phyloP scores from a whole-genome alignment of 1,284 basidiomycete species.

The Microbotryum violaceum region DNA sequence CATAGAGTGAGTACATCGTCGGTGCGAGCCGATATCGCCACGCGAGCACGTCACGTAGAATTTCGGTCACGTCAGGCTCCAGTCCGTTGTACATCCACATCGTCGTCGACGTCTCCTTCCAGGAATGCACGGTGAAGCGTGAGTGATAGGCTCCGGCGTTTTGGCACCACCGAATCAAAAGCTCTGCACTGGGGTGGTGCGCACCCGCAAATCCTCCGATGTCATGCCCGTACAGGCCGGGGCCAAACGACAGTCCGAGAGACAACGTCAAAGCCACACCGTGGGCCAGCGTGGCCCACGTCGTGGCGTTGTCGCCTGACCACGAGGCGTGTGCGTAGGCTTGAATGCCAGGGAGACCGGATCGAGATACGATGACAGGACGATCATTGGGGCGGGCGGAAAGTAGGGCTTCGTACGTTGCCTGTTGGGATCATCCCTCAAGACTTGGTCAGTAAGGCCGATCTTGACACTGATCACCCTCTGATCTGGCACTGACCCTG shows the following conservation, averaged over 20 bases:
- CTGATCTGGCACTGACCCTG: conserved; percentile 12
- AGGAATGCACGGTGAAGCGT: conserved; percentile 28
- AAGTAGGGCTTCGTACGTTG: conserved; percentile 10
- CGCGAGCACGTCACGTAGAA: conserved; percentile 10
- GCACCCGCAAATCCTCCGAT: conserved; percentile 29
- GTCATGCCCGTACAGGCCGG: conserved; percentile 28
- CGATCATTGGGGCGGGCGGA: conserved; percentile 8
- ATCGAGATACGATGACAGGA: conserved; percentile 26
- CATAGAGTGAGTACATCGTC: conserved; percentile 28
- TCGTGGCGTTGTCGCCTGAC: conserved; percentile 29
- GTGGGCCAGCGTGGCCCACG: conserved; percentile 23
- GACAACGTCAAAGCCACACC: conserved; percentile 24
- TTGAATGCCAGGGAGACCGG: conserved; percentile 27
- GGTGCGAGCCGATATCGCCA: conserved; percentile 23
- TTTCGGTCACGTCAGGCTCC: conserved; percentile 5
- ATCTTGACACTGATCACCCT: background rate
- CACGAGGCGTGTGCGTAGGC: conserved; percentile 28
- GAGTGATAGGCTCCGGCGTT: conserved; percentile 23
- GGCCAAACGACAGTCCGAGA: conserved; percentile 22
- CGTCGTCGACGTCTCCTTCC: conserved; percentile 30
- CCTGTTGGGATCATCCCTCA: background rate
- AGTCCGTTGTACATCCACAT: conserved; percentile 26
- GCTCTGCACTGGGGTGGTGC: conserved; percentile 26
- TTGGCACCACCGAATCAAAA: conserved; percentile 29
- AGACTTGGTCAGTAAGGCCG: background rate